Percentiles rank a stretch among this genome's conserved stretches.
Evolutionary conservation across 1,139 yeast species (phyloP).

Genomic region (Debaryomycetaceae sp.): DNA sequence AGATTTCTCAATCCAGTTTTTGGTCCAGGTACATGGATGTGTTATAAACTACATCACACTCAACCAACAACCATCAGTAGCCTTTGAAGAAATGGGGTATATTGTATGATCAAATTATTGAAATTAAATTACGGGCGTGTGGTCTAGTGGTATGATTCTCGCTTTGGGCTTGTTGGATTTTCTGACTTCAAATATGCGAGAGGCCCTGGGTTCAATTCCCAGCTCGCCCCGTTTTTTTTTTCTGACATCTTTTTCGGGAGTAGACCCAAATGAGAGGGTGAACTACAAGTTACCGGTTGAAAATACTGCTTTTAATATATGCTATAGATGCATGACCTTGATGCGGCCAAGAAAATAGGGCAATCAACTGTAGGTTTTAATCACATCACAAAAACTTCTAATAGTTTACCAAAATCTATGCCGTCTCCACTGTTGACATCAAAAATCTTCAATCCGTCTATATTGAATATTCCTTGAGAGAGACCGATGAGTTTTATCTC

Average conservation of each 20-base stretch:
- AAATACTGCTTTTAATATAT: not conserved
- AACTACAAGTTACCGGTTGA: not conserved
- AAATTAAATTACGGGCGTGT: slow-evolving; percentile 17
- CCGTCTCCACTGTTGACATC: slow-evolving; percentile 68
- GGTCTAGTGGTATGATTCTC: slow-evolving; percentile 35
- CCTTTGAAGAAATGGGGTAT: not conserved
- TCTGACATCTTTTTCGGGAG: not conserved
- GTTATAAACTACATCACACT: no score
- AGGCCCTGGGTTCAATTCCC: slow-evolving; percentile 35
- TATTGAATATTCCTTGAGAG: slow-evolving; percentile 59
- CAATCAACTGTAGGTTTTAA: not conserved
- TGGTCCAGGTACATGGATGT: no score
- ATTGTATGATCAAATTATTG: not conserved
- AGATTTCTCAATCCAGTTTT: no score
- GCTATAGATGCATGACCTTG: not conserved
- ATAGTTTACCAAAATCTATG: slow-evolving; percentile 65
- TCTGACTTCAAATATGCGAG: slow-evolving; percentile 22
- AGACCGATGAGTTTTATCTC: slow-evolving; percentile 59
- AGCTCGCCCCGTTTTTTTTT: slow-evolving; percentile 23
- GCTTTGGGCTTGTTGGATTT: slow-evolving; percentile 22
- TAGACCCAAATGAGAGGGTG: not conserved
- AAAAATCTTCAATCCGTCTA: slow-evolving; percentile 62
- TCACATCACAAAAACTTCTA: slow-evolving; percentile 62
- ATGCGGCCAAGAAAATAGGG: not conserved
- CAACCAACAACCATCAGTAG: no score